A percentile compares a stretch with the other conserved stretches of the same genome.
Conservation (phyloP, 148 eudicot species). For the Mesembryanthemum crystallinum region DNA sequence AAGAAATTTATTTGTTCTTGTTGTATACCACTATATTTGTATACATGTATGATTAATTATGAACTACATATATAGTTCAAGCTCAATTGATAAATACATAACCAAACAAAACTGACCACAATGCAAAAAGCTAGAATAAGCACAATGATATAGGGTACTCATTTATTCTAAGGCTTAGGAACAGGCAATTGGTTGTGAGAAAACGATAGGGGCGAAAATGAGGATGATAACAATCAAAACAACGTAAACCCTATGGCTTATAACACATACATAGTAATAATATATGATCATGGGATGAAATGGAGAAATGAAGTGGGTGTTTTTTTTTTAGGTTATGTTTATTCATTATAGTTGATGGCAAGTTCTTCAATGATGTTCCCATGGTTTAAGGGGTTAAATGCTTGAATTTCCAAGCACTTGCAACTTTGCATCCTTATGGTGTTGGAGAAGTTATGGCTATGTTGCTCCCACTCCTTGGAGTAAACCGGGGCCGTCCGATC, state of each 20-base stretch:
- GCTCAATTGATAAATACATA: not conserved
- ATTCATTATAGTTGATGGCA: slow-evolving; percentile 49
- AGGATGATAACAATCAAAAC: not conserved
- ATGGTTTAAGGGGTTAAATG: slow-evolving; percentile 48
- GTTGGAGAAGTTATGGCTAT: slow-evolving; percentile 39
- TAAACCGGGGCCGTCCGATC: slow-evolving; percentile 16
- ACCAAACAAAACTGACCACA: not conserved
- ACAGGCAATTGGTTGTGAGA: no score
- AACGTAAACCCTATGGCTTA: slow-evolving; percentile 8
- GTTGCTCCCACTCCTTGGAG: slow-evolving; percentile 34
- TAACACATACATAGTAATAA: not conserved
- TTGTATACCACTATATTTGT: not conserved
- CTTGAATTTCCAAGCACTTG: slow-evolving; percentile 65
- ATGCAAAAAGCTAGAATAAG: not conserved
- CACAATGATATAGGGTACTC: not conserved
- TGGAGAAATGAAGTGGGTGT: not conserved
- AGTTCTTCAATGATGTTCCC: slow-evolving; percentile 55
- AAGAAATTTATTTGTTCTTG: not conserved
- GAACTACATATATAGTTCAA: not conserved
- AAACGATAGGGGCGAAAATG: not conserved
- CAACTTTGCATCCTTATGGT: slow-evolving; percentile 45
- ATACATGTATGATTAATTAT: not conserved
- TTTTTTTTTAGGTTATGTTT: slow-evolving; percentile 8
- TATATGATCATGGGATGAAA: not conserved
- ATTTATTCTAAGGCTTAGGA: not conserved